Evolutionary conservation across 2,329 filamentous ascomycete genomes (phyloP).

Genomic region (Rachicladosporium sp.): DNA sequence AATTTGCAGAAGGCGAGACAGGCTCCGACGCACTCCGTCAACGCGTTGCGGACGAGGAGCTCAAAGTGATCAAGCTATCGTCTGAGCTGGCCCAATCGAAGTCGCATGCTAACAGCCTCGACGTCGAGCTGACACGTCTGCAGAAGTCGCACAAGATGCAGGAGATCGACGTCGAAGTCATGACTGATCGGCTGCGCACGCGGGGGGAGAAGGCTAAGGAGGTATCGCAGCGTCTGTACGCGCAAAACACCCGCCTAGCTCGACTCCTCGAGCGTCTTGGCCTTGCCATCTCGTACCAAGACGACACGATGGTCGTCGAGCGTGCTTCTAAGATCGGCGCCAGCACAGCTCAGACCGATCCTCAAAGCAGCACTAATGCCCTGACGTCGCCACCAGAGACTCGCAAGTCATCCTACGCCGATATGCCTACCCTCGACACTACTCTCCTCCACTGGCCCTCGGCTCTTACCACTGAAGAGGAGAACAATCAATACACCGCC

Average conservation of each 20-base stretch:
- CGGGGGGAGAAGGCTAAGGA: conserved; percentile 67
- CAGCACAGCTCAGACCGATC: conserved; percentile 32
- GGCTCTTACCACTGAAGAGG: conserved; percentile 49
- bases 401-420: conserved; percentile 39
- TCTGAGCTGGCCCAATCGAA: conserved; percentile 63
- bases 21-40: conserved; percentile 68
- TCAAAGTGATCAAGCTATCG: conserved; percentile 52
- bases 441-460: conserved; percentile 75
- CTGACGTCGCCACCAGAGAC: conserved; percentile 46
- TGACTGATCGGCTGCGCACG: conserved; percentile 50
- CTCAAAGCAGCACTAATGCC: conserved; percentile 36
- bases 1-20: conserved; percentile 71
- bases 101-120: conserved; percentile 61
- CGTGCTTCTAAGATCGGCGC: conserved; percentile 48
- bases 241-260: conserved; percentile 72
- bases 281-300: conserved; percentile 65
- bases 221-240: conserved; percentile 69
- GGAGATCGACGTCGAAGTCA: conserved; percentile 34
- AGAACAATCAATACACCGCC: conserved; percentile 60
- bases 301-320: conserved; percentile 58
- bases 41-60: conserved; percentile 63
- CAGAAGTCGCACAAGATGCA: conserved; percentile 51
- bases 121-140: conserved; percentile 60
- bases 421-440: conserved; percentile 40
- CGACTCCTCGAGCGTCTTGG: conserved; percentile 77